phyloP scores from a whole-genome alignment of 2,329 filamentous ascomycete species.

The Nannizzia gypsea region DNA sequence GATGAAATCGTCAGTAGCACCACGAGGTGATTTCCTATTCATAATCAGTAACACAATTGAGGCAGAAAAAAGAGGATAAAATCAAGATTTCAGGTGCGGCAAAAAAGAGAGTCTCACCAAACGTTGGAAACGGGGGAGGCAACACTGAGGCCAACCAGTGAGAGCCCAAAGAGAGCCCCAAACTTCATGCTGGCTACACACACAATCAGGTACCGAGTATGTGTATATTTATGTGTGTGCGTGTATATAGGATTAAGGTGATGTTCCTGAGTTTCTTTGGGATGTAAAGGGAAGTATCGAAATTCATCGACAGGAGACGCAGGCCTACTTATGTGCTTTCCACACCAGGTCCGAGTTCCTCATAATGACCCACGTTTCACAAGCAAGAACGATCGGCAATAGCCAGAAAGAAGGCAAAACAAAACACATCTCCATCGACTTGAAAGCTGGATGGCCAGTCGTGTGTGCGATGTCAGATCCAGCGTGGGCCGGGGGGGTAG shows the following conservation, averaged over 20 bases:
- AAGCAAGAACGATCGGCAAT: slow-evolving; percentile 1
- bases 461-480: not conserved
- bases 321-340: not conserved
- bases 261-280: not conserved
- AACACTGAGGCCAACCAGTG: not conserved
- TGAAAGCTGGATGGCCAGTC: not conserved
- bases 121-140: not conserved
- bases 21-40: not conserved
- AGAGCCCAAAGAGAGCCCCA: not conserved
- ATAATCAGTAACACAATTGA: not conserved
- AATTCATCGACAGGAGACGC: not conserved
- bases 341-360: not conserved
- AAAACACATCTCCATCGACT: not conserved
- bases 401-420: not conserved
- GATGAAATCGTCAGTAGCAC: slow-evolving; percentile 23
- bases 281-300: not conserved
- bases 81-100: too few species aligned
- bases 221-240: not conserved
- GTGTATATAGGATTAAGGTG: not conserved
- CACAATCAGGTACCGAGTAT: not conserved
- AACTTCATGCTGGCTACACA: not conserved
- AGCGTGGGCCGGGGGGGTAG: not conserved
- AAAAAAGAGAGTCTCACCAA: not conserved
- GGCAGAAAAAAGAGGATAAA: not conserved
- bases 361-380: not conserved